A percentile compares a stretch with the other conserved stretches of the same genome.
phyloP scores from a whole-genome alignment of 768 basidiomycete species.

The Hygrophorus pudorinus region DNA sequence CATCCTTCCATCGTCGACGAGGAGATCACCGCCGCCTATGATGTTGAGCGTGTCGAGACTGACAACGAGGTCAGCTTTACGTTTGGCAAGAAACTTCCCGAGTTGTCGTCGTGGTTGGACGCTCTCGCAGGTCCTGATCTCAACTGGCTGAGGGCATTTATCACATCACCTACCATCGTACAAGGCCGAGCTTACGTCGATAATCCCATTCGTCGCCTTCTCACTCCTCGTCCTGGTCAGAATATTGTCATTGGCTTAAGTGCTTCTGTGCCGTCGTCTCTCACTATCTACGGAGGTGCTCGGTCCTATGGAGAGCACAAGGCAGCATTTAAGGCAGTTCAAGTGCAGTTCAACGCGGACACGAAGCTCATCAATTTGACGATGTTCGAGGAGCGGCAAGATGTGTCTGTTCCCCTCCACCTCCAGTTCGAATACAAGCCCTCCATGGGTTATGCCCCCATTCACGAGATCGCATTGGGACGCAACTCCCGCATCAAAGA shows the following conservation, averaged over 20 bases:
- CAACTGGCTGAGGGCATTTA: slow-evolving; percentile 79
- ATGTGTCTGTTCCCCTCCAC: slow-evolving; percentile 64
- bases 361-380: slow-evolving; percentile 57
- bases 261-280: slow-evolving; percentile 38
- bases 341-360: slow-evolving; percentile 49
- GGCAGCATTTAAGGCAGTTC: slow-evolving; percentile 70
- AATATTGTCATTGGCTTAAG: slow-evolving; percentile 53
- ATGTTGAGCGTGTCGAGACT: slow-evolving; percentile 32
- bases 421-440: slow-evolving; percentile 85
- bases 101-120: slow-evolving; percentile 69
- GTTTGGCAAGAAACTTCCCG: slow-evolving; percentile 45
- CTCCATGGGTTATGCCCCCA: slow-evolving; percentile 80
- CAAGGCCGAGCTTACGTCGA: slow-evolving; percentile 81
- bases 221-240: slow-evolving; percentile 74
- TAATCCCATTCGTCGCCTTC: slow-evolving; percentile 82
- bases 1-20: slow-evolving; percentile 27
- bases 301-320: slow-evolving; percentile 74
- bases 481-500: slow-evolving; percentile 89
- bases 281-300: slow-evolving; percentile 67
- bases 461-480: slow-evolving; percentile 78
- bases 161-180: slow-evolving; percentile 74
- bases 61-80: slow-evolving; percentile 38
- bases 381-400: slow-evolving; percentile 76
- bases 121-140: slow-evolving; percentile 72
- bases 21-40: slow-evolving; percentile 3